phyloP scores from a whole-genome alignment of 2,329 filamentous ascomycete species.

The Ophiostoma piceae region DNA sequence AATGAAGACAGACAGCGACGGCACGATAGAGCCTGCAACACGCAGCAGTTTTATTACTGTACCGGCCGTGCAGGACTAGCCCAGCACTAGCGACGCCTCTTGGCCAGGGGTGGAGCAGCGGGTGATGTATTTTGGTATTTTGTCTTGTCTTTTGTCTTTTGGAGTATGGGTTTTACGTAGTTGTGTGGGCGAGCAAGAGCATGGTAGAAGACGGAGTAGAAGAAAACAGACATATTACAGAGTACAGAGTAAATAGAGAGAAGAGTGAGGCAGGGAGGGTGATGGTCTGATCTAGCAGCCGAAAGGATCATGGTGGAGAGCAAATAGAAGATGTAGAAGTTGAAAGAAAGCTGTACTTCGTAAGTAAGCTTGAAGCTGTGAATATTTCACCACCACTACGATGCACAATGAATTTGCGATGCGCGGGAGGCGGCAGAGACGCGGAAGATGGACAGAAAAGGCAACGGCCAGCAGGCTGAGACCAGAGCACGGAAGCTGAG shows the following conservation, averaged over 20 bases:
- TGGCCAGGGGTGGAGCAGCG: slow-evolving; percentile 19
- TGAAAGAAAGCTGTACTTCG: too few species aligned
- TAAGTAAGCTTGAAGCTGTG: background rate
- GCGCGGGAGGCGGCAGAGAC: background rate
- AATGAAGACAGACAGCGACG: background rate
- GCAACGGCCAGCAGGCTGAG: background rate
- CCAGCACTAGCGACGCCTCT: slow-evolving; percentile 21
- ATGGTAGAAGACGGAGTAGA: background rate
- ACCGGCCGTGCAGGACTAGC: slow-evolving; percentile 25
- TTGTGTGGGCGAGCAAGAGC: background rate
- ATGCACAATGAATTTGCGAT: background rate
- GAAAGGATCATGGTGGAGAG: slow-evolving; percentile 4
- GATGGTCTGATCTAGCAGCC: slow-evolving; percentile 15
- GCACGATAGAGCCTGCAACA: slow-evolving; percentile 7
- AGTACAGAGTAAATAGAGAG: background rate
- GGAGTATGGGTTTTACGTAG: too few species aligned
- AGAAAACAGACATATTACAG: background rate
- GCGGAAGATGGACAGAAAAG: background rate
- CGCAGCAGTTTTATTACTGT: slow-evolving; percentile 25
- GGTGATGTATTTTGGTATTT: slow-evolving; percentile 10
- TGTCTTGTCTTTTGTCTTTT: background rate
- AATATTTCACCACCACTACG: too few species aligned
- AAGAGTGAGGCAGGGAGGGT: background rate
- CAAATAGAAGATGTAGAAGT: background rate
- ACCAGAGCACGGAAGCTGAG: slow-evolving; percentile 12